Conservation (phyloP, 2,329 filamentous ascomycete genomes). For the Dothideomycetidae sp. region DNA sequence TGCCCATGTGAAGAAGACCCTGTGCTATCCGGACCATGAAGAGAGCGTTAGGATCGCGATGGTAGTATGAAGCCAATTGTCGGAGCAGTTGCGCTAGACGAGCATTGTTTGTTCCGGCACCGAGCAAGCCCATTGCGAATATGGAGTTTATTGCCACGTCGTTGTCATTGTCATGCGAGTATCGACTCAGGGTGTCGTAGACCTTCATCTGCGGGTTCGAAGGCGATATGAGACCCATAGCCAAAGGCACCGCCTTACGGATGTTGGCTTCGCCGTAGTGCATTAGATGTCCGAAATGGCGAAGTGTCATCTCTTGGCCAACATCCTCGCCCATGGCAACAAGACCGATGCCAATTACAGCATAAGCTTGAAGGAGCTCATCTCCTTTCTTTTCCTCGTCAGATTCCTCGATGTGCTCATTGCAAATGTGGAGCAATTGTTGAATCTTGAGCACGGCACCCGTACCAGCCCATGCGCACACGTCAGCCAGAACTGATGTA, state of each 20-base stretch:
- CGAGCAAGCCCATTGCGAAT: constrained; percentile 95
- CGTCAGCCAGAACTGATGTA: constrained; percentile 86
- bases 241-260: constrained; percentile 83
- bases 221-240: constrained; percentile 90
- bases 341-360: constrained; percentile 81
- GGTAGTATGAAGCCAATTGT: constrained; percentile 95
- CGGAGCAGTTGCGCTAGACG: constrained; percentile 85
- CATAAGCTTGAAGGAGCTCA: constrained; percentile 88
- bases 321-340: constrained; percentile 98
- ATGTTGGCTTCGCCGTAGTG: constrained; percentile 98
- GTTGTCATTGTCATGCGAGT: constrained; percentile 97
- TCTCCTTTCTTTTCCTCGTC: constrained; percentile 75
- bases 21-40: constrained; percentile 99
- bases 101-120: constrained; percentile 95
- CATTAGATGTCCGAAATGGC: constrained; percentile 96
- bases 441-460: constrained; percentile 95
- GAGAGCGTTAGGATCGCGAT: constrained; percentile 84
- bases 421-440: constrained; percentile 93
- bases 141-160: constrained; percentile 98
- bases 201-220: constrained; percentile 99
- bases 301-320: constrained; percentile 95
- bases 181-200: constrained; percentile 92
- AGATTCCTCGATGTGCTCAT: constrained; percentile 87
- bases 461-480: constrained; percentile 95
- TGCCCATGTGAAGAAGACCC: constrained; percentile 96